These are phyloP conservation scores for Alternaria novae-zelandiae DNA, from an alignment of 2,329 filamentous ascomycete genomes.

Conservation along the genomic window DNA sequence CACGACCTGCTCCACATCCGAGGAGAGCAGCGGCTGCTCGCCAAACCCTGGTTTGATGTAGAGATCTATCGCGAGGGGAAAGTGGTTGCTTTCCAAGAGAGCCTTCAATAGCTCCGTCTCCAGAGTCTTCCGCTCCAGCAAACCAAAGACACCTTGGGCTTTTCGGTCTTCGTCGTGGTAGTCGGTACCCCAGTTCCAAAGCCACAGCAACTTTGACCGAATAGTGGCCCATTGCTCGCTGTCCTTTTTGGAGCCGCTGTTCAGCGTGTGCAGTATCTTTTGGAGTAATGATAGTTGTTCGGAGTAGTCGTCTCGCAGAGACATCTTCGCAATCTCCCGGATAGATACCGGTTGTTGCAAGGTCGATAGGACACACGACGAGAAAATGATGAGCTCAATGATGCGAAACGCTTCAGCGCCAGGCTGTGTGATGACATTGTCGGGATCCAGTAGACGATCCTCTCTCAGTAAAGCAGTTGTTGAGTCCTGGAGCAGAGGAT, in stretches of 20 bases:
- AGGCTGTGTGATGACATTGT: constrained; percentile 71
- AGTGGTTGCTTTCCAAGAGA: constrained; percentile 69
- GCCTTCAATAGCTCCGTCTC: constrained; percentile 75
- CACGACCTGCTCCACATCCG: constrained; percentile 65
- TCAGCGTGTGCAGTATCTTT: constrained; percentile 64
- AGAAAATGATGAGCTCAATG: constrained; percentile 66
- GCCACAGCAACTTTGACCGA: constrained; percentile 72
- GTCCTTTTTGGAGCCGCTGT: constrained; percentile 62
- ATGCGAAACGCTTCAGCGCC: constrained; percentile 62
- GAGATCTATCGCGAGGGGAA: constrained; percentile 61
- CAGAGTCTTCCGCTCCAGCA: constrained; percentile 65
- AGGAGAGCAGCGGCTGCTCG: constrained; percentile 57
- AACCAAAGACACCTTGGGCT: constrained; percentile 61
- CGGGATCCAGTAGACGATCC: constrained; percentile 60
- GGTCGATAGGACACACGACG: constrained; percentile 52
- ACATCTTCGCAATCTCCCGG: constrained; percentile 62
- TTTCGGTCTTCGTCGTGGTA: constrained; percentile 46
- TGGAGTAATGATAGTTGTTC: constrained; percentile 69
- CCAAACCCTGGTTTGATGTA: constrained; percentile 65
- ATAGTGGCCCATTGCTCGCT: constrained; percentile 59
- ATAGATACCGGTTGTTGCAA: constrained; percentile 52
- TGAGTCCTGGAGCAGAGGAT: constrained; percentile 40
- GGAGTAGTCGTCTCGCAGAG: constrained; percentile 66
- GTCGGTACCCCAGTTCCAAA: constrained; percentile 72
- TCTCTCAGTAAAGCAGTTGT: constrained; percentile 48